These are phyloP conservation scores for Ascochyta rabiei DNA, from an alignment of 2,329 filamentous ascomycete genomes.

Conservation along the genomic window DNA sequence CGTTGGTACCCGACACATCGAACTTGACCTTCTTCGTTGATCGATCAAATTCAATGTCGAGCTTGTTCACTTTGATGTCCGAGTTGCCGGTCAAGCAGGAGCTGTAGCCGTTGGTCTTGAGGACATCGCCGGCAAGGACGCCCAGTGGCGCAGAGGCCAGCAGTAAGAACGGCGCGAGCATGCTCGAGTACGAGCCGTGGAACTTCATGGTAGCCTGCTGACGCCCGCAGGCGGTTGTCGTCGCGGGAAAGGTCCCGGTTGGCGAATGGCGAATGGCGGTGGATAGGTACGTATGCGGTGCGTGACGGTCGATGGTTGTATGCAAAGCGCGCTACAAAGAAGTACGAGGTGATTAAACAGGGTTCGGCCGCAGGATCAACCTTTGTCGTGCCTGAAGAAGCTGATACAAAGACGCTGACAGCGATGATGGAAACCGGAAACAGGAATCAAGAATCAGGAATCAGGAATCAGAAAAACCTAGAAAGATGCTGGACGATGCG, in stretches of 20 bases:
- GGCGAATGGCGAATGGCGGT: not conserved
- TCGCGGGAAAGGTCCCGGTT: conserved; percentile 1
- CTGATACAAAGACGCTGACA: conserved; percentile 15
- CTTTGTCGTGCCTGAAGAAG: conserved; percentile 37
- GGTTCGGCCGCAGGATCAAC: conserved; percentile 44
- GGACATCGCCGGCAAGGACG: conserved; percentile 70
- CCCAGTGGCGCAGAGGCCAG: conserved; percentile 49
- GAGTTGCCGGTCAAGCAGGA: conserved; percentile 66
- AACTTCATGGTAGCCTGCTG: conserved; percentile 37
- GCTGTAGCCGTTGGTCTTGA: conserved; percentile 81
- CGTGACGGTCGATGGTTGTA: conserved; percentile 22
- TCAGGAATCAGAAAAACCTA: not conserved
- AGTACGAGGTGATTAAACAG: conserved; percentile 37
- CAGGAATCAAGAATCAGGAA: not conserved
- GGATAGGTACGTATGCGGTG: conserved; percentile 4
- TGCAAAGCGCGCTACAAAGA: conserved; percentile 14
- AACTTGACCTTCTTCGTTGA: conserved; percentile 75
- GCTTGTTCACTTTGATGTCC: conserved; percentile 72
- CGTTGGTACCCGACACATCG: conserved; percentile 79
- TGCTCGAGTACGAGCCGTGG: conserved; percentile 44
- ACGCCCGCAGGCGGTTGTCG: conserved; percentile 40
- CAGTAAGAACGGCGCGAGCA: conserved; percentile 48
- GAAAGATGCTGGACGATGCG: conserved; percentile 11
- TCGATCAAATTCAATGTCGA: conserved; percentile 81
- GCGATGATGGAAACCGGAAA: conserved; percentile 22